phyloP scores from a whole-genome alignment of 1,284 basidiomycete species.

The Microbotryum scabiosae region DNA sequence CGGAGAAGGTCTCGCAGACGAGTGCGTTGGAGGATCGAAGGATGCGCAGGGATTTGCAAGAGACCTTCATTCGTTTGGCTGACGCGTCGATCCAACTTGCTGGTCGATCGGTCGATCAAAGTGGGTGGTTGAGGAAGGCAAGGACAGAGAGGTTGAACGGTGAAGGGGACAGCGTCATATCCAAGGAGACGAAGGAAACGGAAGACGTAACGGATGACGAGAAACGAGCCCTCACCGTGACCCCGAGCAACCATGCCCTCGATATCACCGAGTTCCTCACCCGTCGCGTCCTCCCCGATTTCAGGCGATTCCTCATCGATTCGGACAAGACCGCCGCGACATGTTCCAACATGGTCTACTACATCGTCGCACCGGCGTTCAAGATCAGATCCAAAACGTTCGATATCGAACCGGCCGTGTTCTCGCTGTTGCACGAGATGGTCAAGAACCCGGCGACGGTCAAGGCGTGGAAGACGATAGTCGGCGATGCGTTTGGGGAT shows the following conservation, averaged over 20 bases:
- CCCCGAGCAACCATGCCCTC: not conserved
- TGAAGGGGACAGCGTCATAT: constrained; percentile 15
- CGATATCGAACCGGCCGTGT: constrained; percentile 46
- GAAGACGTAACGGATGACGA: constrained; percentile 14
- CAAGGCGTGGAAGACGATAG: constrained; percentile 74
- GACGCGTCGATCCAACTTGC: constrained; percentile 70
- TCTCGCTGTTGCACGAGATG: constrained; percentile 69
- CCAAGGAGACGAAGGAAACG: constrained; percentile 14
- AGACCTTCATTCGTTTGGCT: constrained; percentile 73
- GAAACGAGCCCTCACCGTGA: not conserved
- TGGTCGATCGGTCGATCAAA: constrained; percentile 63
- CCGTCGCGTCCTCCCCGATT: constrained; percentile 58
- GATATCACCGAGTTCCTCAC: constrained; percentile 68
- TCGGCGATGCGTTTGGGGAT: constrained; percentile 76
- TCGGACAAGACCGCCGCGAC: constrained; percentile 69
- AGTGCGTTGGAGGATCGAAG: constrained; percentile 81
- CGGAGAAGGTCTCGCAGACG: constrained; percentile 77
- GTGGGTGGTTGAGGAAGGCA: constrained; percentile 66
- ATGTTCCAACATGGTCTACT: constrained; percentile 77
- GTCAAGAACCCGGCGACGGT: constrained; percentile 64
- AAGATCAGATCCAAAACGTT: constrained; percentile 54
- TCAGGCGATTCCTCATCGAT: constrained; percentile 74
- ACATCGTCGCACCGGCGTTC: constrained; percentile 71
- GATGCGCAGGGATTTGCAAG: constrained; percentile 82
- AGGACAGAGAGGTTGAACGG: constrained; percentile 48